Evolutionary conservation across 768 basidiomycete genomes (phyloP), one percentile per base, ranked within the genome.

Genomic region (Dictyophora rubrovolvata): DNA sequence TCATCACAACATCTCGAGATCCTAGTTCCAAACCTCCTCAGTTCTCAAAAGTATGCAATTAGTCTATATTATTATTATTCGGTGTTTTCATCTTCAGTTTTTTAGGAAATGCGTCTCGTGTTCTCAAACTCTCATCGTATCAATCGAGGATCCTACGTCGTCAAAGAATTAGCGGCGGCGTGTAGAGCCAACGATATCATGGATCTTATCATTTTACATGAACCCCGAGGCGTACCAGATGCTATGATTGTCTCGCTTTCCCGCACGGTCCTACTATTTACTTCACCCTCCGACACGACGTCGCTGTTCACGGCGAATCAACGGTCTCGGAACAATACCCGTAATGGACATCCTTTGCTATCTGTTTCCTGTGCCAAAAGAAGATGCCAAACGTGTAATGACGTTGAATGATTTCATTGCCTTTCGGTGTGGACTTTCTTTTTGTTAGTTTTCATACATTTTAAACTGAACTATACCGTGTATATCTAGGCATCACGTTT

Each of bases 261-360:
- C 89, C 93, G 58, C 91, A 99, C 65, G 93, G 93, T 5, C 93
- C 93, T 3, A 95, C 93, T 0, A 82, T 89, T 35, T 89, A 85
- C 68, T 94, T 94, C 67, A 92, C 81, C 10, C 82, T 99, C 37
- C 85, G 96, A 61, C 96, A 99, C 65, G 94, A 96, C 67, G 89
- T 98, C 50, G 84, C 80, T 23, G 80, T 84, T 1, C 89, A 94
- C 71, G 83, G 86, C 62, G 81, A 84, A 14, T 90, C 90, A 20
- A 99, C 96, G 4, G 94, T 99, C 23, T 93, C 90, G 17, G 96
- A 98, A 73, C 96, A 98, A 69, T 99, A 96, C 69, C 96, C 28
- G 77, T 97, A 58, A 79, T 75, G 62, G 92, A 95, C 64, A 85
- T 91, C 1, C 79, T 99, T 11, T 93, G 86, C 69, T 93, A 85